These are phyloP conservation scores for Leucaena leucocephala DNA, from an alignment of 306 rosid genomes.

Conservation along the genomic window DNA sequence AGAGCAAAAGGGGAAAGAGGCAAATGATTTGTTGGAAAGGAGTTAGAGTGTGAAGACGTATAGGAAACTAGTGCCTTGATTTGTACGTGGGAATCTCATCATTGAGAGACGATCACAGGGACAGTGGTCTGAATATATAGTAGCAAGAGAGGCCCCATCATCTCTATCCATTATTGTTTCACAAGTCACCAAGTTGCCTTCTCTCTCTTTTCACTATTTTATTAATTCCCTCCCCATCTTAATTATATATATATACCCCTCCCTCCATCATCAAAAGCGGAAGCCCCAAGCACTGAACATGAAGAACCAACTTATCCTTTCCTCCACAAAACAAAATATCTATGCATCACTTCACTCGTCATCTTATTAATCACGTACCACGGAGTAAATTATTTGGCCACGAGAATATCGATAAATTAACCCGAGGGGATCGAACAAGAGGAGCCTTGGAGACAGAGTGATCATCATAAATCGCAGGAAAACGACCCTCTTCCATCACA, in stretches of 20 bases:
- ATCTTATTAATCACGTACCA: not conserved
- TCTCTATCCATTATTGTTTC: constrained; percentile 52
- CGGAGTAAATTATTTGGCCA: not conserved
- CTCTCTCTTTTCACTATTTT: not conserved
- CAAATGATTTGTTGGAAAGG: constrained; percentile 27
- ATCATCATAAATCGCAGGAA: constrained; percentile 30
- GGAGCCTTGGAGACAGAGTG: not conserved
- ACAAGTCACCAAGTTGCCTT: constrained; percentile 33
- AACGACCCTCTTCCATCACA: constrained; percentile 26
- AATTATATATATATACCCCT: too few relatives aligned
- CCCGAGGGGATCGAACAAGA: constrained; percentile 16
- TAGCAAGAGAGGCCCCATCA: constrained; percentile 37
- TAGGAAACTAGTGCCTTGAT: constrained; percentile 43
- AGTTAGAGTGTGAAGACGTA: constrained; percentile 33
- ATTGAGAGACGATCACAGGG: constrained; percentile 46
- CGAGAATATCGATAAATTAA: constrained; percentile 4
- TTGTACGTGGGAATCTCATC: constrained; percentile 52
- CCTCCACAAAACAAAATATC: not conserved
- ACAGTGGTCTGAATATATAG: constrained; percentile 33
- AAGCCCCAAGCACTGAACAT: constrained; percentile 25
- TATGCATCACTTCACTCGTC: not conserved
- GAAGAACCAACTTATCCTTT: not conserved
- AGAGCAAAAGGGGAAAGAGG: constrained; percentile 1
- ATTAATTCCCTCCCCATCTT: not conserved
- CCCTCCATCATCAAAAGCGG: not conserved